phyloP scores from a whole-genome alignment of 768 basidiomycete genomes.

The Pleurotus salmoneostramineus region DNA sequence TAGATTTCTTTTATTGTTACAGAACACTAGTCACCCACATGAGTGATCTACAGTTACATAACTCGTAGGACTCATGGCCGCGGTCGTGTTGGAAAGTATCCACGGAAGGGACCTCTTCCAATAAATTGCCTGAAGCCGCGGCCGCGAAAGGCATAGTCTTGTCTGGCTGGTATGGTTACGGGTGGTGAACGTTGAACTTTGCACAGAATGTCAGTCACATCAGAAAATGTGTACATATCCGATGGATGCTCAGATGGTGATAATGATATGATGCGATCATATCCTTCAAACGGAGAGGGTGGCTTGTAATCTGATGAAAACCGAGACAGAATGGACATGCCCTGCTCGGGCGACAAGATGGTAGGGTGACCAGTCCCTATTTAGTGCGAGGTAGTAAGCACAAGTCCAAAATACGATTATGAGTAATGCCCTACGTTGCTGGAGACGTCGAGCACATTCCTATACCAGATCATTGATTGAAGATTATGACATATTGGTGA shows the following conservation, averaged over 20 bases:
- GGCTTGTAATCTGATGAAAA: conserved; percentile 59
- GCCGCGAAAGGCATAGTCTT: not conserved
- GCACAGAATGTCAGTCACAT: conserved; percentile 47
- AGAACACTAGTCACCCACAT: too few relatives aligned
- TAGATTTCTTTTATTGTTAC: too few relatives aligned
- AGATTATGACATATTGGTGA: conserved; percentile 1
- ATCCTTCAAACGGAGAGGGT: conserved; percentile 59
- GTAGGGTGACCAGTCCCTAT: conserved; percentile 74
- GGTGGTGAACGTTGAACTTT: conserved; percentile 44
- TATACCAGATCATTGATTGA: conserved; percentile 18
- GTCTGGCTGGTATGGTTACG: conserved; percentile 13
- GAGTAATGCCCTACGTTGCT: conserved; percentile 41
- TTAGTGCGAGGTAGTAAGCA: conserved; percentile 12
- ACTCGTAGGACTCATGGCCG: too few relatives aligned
- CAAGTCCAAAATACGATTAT: too few relatives aligned
- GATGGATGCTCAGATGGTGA: conserved; percentile 36
- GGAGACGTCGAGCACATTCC: conserved; percentile 61
- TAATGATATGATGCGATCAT: conserved; percentile 53
- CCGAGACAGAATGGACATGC: conserved; percentile 55
- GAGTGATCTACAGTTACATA: too few relatives aligned
- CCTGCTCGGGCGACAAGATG: conserved; percentile 58
- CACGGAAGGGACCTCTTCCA: not conserved
- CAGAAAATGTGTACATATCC: conserved; percentile 45
- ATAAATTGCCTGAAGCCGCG: not conserved
- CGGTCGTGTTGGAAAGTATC: not conserved